These are phyloP conservation scores for Xerocomus amazonicus DNA, from an alignment of 1,284 basidiomycete species.

Conservation along the genomic window DNA sequence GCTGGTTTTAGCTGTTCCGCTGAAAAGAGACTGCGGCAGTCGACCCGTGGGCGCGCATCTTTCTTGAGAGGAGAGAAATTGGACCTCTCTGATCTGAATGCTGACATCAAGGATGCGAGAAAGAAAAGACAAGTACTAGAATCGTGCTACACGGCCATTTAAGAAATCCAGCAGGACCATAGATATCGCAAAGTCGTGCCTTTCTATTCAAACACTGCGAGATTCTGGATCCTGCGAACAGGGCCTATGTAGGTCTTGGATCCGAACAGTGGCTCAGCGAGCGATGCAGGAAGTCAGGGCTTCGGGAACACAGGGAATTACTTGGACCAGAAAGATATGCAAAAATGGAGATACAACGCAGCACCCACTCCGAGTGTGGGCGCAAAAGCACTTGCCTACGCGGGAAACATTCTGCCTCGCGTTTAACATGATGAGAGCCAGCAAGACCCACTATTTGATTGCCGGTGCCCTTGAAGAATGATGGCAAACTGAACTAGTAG, in stretches of 20 bases:
- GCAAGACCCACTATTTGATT: constrained; percentile 1
- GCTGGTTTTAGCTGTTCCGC: neutral
- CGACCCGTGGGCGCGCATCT: constrained; percentile 12
- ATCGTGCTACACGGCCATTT: constrained; percentile 2
- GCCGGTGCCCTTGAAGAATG: too few relatives aligned
- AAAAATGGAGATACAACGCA: too few relatives aligned
- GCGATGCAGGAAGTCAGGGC: neutral
- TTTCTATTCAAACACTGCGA: neutral
- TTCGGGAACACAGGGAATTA: neutral
- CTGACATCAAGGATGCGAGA: constrained; percentile 13
- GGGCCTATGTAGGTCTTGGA: neutral
- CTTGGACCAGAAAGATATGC: too few relatives aligned
- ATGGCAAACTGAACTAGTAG: too few relatives aligned
- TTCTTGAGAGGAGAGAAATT: constrained; percentile 23
- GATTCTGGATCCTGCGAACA: too few relatives aligned
- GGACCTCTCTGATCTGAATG: constrained; percentile 7
- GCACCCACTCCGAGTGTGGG: too few relatives aligned
- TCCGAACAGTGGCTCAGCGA: neutral
- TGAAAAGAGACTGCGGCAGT: constrained; percentile 25
- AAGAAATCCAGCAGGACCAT: constrained; percentile 1
- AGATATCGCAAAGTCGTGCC: neutral
- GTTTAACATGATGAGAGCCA: constrained; percentile 7
- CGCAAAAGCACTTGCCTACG: too few relatives aligned
- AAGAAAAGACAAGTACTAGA: constrained; percentile 2
- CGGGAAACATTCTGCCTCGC: neutral